A percentile compares a stretch with the other conserved stretches of the same genome.
These are phyloP conservation scores for Lactarius hengduanensis DNA, from an alignment of 768 basidiomycete genomes.

Conservation along the genomic window DNA sequence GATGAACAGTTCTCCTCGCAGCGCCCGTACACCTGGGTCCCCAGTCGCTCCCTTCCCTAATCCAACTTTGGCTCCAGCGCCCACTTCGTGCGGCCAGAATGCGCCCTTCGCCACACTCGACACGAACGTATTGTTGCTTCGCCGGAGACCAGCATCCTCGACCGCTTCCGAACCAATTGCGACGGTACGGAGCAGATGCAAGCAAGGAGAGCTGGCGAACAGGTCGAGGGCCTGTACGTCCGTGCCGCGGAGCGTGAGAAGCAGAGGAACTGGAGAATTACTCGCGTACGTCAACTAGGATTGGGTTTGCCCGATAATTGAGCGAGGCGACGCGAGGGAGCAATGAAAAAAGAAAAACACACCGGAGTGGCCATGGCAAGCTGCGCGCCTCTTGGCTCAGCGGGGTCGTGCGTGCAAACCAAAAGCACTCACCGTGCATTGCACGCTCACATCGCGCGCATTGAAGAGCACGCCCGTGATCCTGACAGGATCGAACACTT, in stretches of 20 bases:
- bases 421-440: constrained; percentile 35
- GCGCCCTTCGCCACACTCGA: constrained; percentile 44
- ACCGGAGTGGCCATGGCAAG: constrained; percentile 52
- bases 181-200: constrained; percentile 49
- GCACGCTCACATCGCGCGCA: constrained; percentile 34
- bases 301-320: not conserved
- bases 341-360: constrained; percentile 18
- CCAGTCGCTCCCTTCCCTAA: not conserved
- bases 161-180: constrained; percentile 40
- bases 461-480: constrained; percentile 40
- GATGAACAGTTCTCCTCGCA: constrained; percentile 55
- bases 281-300: constrained; percentile 48
- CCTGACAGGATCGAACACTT: constrained; percentile 35
- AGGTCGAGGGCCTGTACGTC: constrained; percentile 53
- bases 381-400: constrained; percentile 33
- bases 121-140: constrained; percentile 49
- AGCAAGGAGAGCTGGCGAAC: constrained; percentile 41
- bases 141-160: constrained; percentile 31
- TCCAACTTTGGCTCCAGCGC: constrained; percentile 26
- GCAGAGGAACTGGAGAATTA: constrained; percentile 52
- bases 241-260: constrained; percentile 44
- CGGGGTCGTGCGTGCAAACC: not conserved
- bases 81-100: constrained; percentile 48
- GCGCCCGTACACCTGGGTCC: constrained; percentile 35
- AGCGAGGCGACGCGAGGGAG: not conserved